phyloP scores from a whole-genome alignment of 2,329 filamentous ascomycete species.

The Phialophora chinensis region DNA sequence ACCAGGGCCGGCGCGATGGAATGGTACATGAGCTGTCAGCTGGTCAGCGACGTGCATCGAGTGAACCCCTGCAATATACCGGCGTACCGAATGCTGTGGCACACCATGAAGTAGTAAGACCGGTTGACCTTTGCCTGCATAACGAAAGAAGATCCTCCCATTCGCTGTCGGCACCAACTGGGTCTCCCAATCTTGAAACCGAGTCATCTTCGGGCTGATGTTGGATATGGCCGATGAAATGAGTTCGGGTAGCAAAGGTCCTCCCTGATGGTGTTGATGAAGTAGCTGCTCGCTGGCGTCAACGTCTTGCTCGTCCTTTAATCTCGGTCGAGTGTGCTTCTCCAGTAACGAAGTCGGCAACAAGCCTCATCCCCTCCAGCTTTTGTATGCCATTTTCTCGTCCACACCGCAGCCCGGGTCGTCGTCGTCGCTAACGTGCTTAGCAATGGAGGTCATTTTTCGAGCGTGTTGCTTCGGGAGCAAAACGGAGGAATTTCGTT shows the following conservation, averaged over 20 bases:
- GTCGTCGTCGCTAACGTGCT: neutral
- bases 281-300: neutral
- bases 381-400: neutral
- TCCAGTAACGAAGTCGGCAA: neutral
- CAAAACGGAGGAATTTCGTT: neutral
- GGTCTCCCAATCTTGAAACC: slow-evolving; percentile 5
- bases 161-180: slow-evolving; percentile 2
- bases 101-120: slow-evolving; percentile 5
- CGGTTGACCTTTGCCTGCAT: slow-evolving; percentile 7
- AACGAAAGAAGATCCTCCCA: slow-evolving; percentile 6
- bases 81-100: slow-evolving; percentile 2
- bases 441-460: neutral
- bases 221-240: neutral
- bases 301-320: neutral
- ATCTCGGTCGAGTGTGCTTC: neutral
- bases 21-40: slow-evolving; percentile 5
- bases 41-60: neutral
- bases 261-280: neutral
- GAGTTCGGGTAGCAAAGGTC: neutral
- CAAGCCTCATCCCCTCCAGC: neutral
- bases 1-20: slow-evolving; percentile 1
- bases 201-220: slow-evolving; percentile 5
- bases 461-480: neutral
- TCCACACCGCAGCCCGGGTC: neutral
- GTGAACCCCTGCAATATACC: neutral